Base-by-base conservation (phyloP, 192 early-diverging fungal genomes). In the Rhizophagus clarus region DNA sequence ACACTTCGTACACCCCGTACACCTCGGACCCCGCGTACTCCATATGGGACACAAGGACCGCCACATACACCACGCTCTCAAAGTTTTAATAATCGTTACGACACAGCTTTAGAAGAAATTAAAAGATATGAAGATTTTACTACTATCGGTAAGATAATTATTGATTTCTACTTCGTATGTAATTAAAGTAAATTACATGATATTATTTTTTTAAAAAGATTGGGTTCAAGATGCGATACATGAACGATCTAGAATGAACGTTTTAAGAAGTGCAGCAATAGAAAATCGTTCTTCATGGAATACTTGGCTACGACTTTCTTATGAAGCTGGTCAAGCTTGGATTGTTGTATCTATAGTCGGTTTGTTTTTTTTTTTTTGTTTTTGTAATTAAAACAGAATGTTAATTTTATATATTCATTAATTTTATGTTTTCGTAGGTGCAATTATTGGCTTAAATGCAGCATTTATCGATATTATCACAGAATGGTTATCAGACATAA, bases 401-500 rank as follows among this genome's bases (percentile, higher is more conserved):
- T 51, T 32, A 51, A 5, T 42, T 63, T 24, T 26, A 51, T 26
- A 49, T 62, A 45, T 47, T n/a, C 0, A 20, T 34, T 69, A 42
- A 3, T 77, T 11, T 24, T 45, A 34, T 74, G 37, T 28, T 12
- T 45, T 12, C n/a, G 10, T 84, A 87, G 88, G 88, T 15, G 86
- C 86, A 31, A 83, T 91, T 5, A 93, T 97, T 79, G 97, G 97
- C 0, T 60, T 97, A 17, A 91, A 95, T 79, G 94, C 96, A 6
- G 93, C 95, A 47, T 87, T 95, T 49, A 98, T 97, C 74, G 95
- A 95, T 70, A 96, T 98, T 69, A 90, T 87, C 64, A 93, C 94
- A 20, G 96, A 96, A 66, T 97, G 96, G 96, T 88, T 98, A 15
- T 94, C 91, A 74, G 96, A 97, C 84, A 88, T 93, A 69, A 94